These are phyloP conservation scores for Elsinoe ampelina DNA, from an alignment of 2,329 filamentous ascomycete genomes.

Conservation along the genomic window DNA sequence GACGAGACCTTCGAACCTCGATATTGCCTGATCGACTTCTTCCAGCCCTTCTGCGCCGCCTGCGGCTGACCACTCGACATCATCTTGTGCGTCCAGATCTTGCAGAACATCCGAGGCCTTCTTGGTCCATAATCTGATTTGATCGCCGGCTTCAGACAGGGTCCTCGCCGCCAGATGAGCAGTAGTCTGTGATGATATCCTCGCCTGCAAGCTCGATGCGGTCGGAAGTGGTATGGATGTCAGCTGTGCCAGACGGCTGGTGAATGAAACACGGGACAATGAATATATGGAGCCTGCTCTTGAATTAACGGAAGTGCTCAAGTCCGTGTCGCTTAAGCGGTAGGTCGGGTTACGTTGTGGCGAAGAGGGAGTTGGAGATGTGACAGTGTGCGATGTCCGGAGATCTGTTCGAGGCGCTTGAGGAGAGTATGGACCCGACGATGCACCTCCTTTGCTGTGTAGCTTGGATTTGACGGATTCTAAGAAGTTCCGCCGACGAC, in stretches of 20 bases:
- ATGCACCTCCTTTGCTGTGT: not conserved
- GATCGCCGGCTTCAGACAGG: conserved; percentile 76
- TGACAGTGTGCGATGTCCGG: not conserved
- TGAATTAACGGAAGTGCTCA: conserved; percentile 23
- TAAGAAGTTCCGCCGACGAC: conserved; percentile 4
- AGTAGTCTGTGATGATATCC: conserved; percentile 75
- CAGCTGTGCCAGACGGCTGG: conserved; percentile 83
- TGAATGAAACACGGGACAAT: conserved; percentile 82
- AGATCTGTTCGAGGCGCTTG: conserved; percentile 3
- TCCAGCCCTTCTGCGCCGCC: conserved; percentile 74
- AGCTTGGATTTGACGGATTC: not conserved
- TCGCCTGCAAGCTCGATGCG: conserved; percentile 70
- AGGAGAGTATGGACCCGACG: not conserved
- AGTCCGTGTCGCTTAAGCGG: conserved; percentile 4
- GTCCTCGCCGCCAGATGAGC: conserved; percentile 76
- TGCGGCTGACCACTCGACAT: conserved; percentile 91
- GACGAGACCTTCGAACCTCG: conserved; percentile 77
- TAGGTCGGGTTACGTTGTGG: conserved; percentile 1
- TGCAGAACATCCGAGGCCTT: conserved; percentile 85
- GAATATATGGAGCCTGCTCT: conserved; percentile 87
- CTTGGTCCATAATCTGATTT: conserved; percentile 87
- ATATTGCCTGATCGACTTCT: conserved; percentile 60
- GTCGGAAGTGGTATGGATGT: conserved; percentile 85
- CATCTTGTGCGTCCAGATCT: conserved; percentile 87
- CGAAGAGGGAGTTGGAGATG: conserved; percentile 1